These are phyloP conservation scores for Trypanosoma lewisi DNA, from an alignment of 208 protist genomes.

Conservation along the genomic window DNA sequence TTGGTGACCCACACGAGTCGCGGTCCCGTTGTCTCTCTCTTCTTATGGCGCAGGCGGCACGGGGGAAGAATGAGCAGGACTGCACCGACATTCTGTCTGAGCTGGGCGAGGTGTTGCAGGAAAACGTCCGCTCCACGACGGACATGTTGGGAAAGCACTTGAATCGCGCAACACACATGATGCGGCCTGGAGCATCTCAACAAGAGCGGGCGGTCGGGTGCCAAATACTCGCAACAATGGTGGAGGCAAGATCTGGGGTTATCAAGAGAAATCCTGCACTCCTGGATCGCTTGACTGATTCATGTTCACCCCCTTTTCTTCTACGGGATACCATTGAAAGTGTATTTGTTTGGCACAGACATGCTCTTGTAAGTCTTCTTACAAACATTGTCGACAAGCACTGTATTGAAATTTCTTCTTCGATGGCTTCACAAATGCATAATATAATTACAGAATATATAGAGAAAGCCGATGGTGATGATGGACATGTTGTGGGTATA, in stretches of 20 bases:
- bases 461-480: constrained; percentile 29
- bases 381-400: constrained; percentile 60
- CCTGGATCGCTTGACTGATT: constrained; percentile 54
- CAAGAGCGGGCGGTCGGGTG: constrained; percentile 50
- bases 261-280: constrained; percentile 74
- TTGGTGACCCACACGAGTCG: constrained; percentile 80
- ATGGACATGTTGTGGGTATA: constrained; percentile 51
- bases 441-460: constrained; percentile 51
- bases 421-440: constrained; percentile 42
- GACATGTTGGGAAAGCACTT: constrained; percentile 58
- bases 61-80: constrained; percentile 35
- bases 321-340: constrained; percentile 62
- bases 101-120: constrained; percentile 55
- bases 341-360: constrained; percentile 54
- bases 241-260: constrained; percentile 45
- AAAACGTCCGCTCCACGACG: constrained; percentile 73
- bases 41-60: constrained; percentile 56
- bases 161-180: constrained; percentile 28
- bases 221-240: constrained; percentile 68
- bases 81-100: constrained; percentile 42
- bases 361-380: constrained; percentile 56
- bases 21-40: constrained; percentile 57
- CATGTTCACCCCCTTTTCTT: constrained; percentile 46
- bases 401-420: constrained; percentile 65
- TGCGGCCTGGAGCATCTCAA: constrained; percentile 22